phyloP scores from a whole-genome alignment of 305 asterid species.

The Lippia alba region DNA sequence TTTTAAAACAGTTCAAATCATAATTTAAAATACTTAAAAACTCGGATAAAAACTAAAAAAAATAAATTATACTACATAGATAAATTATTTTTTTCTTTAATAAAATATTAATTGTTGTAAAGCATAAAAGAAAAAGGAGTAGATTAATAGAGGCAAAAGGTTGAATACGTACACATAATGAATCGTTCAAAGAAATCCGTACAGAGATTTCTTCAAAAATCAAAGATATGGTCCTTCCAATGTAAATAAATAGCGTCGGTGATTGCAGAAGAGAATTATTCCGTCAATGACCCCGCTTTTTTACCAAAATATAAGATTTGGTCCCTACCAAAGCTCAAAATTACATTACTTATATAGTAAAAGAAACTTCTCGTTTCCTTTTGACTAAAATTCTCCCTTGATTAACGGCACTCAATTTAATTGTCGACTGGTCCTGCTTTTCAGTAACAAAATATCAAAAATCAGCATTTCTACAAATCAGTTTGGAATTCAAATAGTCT shows the following conservation, averaged over 20 bases:
- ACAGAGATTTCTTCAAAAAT: slow-evolving; percentile 5
- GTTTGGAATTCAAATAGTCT: not conserved
- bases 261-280: slow-evolving; percentile 12
- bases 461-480: slow-evolving; percentile 1
- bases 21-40: too few species aligned
- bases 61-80: too few species aligned
- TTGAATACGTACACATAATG: not conserved
- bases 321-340: not conserved
- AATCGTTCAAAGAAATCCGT: slow-evolving; percentile 34
- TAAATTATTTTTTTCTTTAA: too few species aligned
- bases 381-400: slow-evolving; percentile 42
- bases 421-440: not conserved
- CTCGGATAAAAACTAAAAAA: too few species aligned
- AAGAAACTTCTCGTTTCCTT: slow-evolving; percentile 14
- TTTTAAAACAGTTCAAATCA: too few species aligned
- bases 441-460: not conserved
- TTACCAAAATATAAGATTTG: not conserved
- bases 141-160: not conserved
- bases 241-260: slow-evolving; percentile 16
- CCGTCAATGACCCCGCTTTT: not conserved
- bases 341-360: not conserved
- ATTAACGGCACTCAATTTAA: slow-evolving; percentile 37
- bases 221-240: slow-evolving; percentile 24
- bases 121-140: too few species aligned
- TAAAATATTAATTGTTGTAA: too few species aligned